Evolutionary conservation across 2,329 filamentous ascomycete genomes (phyloP).

Genomic region (Neurospora sp.): DNA sequence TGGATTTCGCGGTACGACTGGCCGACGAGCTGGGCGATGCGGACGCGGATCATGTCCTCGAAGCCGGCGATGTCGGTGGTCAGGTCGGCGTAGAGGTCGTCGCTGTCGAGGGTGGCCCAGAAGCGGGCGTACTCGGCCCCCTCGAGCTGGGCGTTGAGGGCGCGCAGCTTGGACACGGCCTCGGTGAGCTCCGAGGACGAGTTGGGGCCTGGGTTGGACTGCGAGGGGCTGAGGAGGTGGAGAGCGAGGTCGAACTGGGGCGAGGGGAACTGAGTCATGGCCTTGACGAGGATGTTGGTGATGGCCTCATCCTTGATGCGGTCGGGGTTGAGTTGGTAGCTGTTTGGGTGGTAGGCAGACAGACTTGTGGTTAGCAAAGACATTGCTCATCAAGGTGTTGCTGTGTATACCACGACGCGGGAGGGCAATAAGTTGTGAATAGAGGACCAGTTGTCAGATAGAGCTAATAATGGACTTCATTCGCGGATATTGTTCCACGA

Average conservation of each 20-base stretch:
- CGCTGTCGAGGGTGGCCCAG: slow-evolving; percentile 86
- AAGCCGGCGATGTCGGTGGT: slow-evolving; percentile 92
- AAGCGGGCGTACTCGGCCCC: slow-evolving; percentile 84
- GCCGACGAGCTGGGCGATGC: slow-evolving; percentile 80
- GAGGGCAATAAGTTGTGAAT: not conserved
- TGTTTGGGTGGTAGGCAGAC: slow-evolving; percentile 28
- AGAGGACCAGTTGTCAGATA: slow-evolving; percentile 50
- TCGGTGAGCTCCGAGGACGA: slow-evolving; percentile 65
- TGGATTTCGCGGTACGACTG: slow-evolving; percentile 69
- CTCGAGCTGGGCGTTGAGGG: slow-evolving; percentile 79
- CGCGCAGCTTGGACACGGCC: slow-evolving; percentile 78
- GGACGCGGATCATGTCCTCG: slow-evolving; percentile 83
- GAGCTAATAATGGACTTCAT: slow-evolving; percentile 50
- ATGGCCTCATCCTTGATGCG: slow-evolving; percentile 93
- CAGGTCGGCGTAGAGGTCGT: slow-evolving; percentile 92
- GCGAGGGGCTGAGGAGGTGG: slow-evolving; percentile 82
- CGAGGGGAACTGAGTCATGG: slow-evolving; percentile 92
- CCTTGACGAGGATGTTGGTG: slow-evolving; percentile 98
- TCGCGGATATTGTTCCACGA: not conserved
- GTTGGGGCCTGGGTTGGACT: slow-evolving; percentile 56
- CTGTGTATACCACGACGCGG: not conserved
- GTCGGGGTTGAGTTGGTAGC: slow-evolving; percentile 99
- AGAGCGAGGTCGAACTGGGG: slow-evolving; percentile 91
- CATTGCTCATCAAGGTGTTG: slow-evolving; percentile 4
- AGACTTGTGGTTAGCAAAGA: not conserved